phyloP scores from a whole-genome alignment of 768 basidiomycete genomes.

The Suillus subalutaceus region DNA sequence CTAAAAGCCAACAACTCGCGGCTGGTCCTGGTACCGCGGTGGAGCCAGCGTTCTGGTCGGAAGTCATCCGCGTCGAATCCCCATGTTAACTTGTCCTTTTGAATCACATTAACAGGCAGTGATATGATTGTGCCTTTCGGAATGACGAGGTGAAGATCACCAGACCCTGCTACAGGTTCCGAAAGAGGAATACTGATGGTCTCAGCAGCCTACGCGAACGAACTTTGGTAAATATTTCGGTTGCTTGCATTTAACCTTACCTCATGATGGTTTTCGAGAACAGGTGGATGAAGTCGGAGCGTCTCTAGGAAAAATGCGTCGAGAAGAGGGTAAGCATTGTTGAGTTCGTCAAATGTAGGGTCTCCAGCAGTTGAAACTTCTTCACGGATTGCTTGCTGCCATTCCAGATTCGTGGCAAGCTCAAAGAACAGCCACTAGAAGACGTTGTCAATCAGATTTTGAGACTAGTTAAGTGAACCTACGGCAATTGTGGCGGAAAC shows the following conservation, averaged over 20 bases:
- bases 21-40: slow-evolving; percentile 37
- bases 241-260: slow-evolving; percentile 27
- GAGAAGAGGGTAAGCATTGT: slow-evolving; percentile 52
- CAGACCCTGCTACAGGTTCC: slow-evolving; percentile 49
- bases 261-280: slow-evolving; percentile 69
- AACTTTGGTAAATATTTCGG: slow-evolving; percentile 12
- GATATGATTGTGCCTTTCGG: slow-evolving; percentile 58
- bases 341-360: slow-evolving; percentile 55
- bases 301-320: slow-evolving; percentile 66
- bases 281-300: slow-evolving; percentile 61
- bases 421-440: slow-evolving; percentile 68
- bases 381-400: slow-evolving; percentile 60
- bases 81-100: slow-evolving; percentile 57
- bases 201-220: slow-evolving; percentile 44
- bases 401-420: slow-evolving; percentile 50
- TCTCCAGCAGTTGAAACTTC: slow-evolving; percentile 50
- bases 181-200: slow-evolving; percentile 59
- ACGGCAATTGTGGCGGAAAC: slow-evolving; percentile 41
- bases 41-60: slow-evolving; percentile 66
- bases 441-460: slow-evolving; percentile 12
- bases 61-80: slow-evolving; percentile 60
- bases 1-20: slow-evolving; percentile 61
- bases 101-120: slow-evolving; percentile 61
- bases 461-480: slow-evolving; percentile 12
- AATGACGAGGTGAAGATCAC: slow-evolving; percentile 46